Evolutionary conservation across 139 green algal species (phyloP).

Genomic region (Ostreobium quekettii): DNA sequence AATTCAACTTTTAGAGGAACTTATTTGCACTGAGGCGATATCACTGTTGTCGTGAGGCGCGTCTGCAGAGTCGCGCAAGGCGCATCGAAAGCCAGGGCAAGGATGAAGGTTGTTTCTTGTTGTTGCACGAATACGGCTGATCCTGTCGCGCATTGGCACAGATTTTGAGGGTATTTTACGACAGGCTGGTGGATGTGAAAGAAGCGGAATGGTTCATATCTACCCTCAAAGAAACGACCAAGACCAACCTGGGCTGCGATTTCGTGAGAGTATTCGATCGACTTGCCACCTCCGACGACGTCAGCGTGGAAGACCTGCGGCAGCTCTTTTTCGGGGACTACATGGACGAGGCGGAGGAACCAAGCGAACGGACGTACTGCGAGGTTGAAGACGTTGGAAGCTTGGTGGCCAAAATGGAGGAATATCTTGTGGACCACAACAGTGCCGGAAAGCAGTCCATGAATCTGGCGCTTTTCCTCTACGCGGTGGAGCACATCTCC

Average conservation of each 20-base stretch:
- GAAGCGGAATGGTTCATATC: constrained; percentile 43
- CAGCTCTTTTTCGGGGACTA: constrained; percentile 43
- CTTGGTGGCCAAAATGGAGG: constrained; percentile 40
- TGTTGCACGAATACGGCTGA: too few relatives aligned
- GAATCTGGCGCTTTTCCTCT: constrained; percentile 59
- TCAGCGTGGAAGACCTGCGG: constrained; percentile 31
- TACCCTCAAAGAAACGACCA: constrained; percentile 19
- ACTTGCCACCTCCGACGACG: not conserved
- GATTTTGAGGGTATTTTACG: constrained; percentile 50
- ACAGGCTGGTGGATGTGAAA: constrained; percentile 38
- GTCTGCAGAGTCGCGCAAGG: too few relatives aligned
- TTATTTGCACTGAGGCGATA: too few relatives aligned
- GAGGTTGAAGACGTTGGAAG: constrained; percentile 35
- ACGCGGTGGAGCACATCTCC: constrained; percentile 56
- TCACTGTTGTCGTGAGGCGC: too few relatives aligned
- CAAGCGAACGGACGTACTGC: constrained; percentile 32
- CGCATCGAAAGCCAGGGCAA: too few relatives aligned
- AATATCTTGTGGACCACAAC: constrained; percentile 49
- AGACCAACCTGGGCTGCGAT: constrained; percentile 21
- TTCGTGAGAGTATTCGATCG: constrained; percentile 33
- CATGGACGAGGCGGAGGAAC: constrained; percentile 24
- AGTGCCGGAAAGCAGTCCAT: constrained; percentile 33
- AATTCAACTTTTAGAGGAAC: too few relatives aligned
- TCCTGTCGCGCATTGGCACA: too few relatives aligned
- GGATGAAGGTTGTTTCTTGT: too few relatives aligned